phyloP scores from a whole-genome alignment of 352 stramenopile species.

The Aphanomyces astaci region DNA sequence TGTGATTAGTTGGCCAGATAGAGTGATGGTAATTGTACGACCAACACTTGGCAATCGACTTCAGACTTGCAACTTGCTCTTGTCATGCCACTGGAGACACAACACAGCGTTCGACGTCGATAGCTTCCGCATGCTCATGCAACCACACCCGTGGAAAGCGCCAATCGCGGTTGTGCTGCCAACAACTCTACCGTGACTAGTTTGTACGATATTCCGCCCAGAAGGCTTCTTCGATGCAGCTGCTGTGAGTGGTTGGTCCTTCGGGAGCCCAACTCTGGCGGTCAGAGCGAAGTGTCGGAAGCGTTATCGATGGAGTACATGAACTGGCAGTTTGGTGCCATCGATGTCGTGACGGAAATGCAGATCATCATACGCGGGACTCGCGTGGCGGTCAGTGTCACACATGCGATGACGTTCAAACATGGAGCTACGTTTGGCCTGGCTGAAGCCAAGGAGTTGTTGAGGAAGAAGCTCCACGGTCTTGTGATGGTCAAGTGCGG shows the following conservation, averaged over 20 bases:
- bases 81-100: too few species aligned
- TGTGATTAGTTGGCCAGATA: too few species aligned
- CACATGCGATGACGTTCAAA: neutral
- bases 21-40: too few species aligned
- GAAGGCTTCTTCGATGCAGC: neutral
- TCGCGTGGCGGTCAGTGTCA: constrained; percentile 13
- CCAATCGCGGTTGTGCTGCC: too few species aligned
- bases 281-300: constrained; percentile 27
- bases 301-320: constrained; percentile 30
- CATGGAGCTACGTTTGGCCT: neutral
- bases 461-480: constrained; percentile 21
- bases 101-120: too few species aligned
- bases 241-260: neutral
- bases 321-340: constrained; percentile 18
- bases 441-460: neutral
- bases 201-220: neutral
- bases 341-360: constrained; percentile 29
- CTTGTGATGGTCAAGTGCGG: constrained; percentile 13
- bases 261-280: constrained; percentile 25
- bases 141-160: too few species aligned
- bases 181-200: too few species aligned
- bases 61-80: too few species aligned
- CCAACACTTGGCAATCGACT: too few species aligned
- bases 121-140: too few species aligned
- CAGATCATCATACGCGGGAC: neutral